Evolutionary conservation across 768 basidiomycete genomes (phyloP), one percentile per base, ranked within the genome.

Genomic region (Gloeopeniophorella convolvens): DNA sequence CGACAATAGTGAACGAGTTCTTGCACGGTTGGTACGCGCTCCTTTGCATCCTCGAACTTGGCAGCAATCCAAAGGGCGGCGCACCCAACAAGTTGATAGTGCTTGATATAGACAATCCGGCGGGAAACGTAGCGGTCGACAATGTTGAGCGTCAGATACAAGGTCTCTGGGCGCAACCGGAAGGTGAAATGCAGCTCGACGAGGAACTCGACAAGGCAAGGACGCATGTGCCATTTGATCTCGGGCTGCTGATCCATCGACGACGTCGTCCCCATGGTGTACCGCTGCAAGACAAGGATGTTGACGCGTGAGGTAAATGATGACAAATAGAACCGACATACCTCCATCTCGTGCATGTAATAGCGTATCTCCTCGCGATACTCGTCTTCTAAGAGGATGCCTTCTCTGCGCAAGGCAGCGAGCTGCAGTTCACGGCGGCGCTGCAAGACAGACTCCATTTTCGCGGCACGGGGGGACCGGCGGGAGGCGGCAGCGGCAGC

Each of bases 181-280:
- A 96, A 95, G 55, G 91, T 92, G 65, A 95, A 92, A 69, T 99
- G 96, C 55, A 98, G 89, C 69, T 99, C 96, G 64, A 99, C 89
- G 64, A 99, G 82, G 70, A 99, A 99, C 68, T 99, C 96, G 65
- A 98, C 91, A 37, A 99, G 83, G 72, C 89, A 95, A 28, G 91
- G 91, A 31, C 96, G 90, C 96, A 99, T 99, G 69, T 94, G 90
- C 96, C 96, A 98, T 61, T 86, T 78, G 63, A 99, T 92, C 69
- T 99, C 96, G 28, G 96, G 95, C 65, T 99, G 96, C 71, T 94
- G 91, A 66, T 99, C 96, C 90, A 99, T 99, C 43, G 92, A 91
- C 57, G 92, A 79, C 31, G 85, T 82, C n/a, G 86, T 92, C 24
- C 88, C 88, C 79, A 89, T 86, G 31, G 95, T 98, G 61, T 67